Evolutionary conservation across 208 protist genomes (phyloP).

Genomic region (Leishmania tarentolae): DNA sequence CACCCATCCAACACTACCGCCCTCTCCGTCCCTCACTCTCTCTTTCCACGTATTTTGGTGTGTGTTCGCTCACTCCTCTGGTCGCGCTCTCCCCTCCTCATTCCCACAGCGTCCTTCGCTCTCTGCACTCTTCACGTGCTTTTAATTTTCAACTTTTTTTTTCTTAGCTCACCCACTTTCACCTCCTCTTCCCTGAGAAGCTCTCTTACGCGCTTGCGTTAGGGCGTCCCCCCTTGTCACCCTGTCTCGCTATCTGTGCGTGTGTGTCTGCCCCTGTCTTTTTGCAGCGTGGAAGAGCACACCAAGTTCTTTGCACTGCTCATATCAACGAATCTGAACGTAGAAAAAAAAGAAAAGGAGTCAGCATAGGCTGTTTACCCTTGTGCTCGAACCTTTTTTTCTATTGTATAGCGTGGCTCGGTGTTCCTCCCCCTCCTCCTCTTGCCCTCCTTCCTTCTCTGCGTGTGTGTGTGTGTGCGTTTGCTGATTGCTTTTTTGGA

Average conservation of each 20-base stretch:
- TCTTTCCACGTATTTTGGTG: neutral
- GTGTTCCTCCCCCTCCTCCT: neutral
- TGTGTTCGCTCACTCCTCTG: neutral
- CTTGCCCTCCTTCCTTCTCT: neutral
- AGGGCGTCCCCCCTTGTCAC: neutral
- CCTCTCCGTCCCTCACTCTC: neutral
- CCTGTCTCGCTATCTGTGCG: neutral
- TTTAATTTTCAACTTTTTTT: neutral
- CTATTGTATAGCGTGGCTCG: neutral
- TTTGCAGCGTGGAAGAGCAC: neutral
- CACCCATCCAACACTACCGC: no score
- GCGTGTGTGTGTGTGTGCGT: neutral
- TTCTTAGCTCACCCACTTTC: slow-evolving; percentile 1
- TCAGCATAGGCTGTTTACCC: neutral
- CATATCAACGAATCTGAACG: neutral
- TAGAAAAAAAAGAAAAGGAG: slow-evolving; percentile 8
- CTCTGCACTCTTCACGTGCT: neutral
- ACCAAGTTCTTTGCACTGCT: neutral
- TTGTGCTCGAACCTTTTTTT: neutral
- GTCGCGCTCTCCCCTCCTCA: neutral
- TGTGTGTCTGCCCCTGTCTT: neutral
- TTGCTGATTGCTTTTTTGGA: neutral
- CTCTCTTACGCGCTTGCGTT: neutral
- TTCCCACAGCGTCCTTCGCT: neutral
- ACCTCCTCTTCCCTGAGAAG: neutral